These are phyloP conservation scores for Penicillium silybi DNA, from an alignment of 495 filamentous ascomycete species.

Conservation along the genomic window DNA sequence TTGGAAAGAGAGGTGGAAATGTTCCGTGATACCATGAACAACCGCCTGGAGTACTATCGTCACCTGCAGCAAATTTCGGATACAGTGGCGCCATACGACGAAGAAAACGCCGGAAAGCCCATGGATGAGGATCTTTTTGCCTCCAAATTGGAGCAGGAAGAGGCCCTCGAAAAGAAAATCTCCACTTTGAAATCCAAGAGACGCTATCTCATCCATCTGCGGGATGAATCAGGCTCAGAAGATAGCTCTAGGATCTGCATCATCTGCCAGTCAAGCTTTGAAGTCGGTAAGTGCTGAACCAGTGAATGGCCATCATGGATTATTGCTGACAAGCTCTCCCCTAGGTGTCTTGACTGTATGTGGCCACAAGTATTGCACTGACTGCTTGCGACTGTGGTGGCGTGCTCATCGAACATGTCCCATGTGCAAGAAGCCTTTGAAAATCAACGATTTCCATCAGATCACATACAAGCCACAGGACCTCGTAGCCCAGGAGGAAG, in stretches of 20 bases:
- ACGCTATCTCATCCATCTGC: conserved; percentile 64
- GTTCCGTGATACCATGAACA: conserved; percentile 75
- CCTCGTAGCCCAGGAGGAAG: conserved; percentile 66
- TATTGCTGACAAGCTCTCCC: conserved; percentile 1
- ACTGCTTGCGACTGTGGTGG: conserved; percentile 79
- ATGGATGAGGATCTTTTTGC: conserved; percentile 36
- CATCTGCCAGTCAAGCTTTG: conserved; percentile 73
- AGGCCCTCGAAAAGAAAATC: conserved; percentile 49
- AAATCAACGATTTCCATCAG: conserved; percentile 63
- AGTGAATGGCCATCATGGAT: background rate
- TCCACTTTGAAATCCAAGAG: conserved; percentile 61
- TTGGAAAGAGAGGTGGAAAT: conserved; percentile 71
- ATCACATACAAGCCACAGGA: conserved; percentile 79
- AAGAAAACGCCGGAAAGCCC: conserved; percentile 46
- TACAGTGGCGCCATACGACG: conserved; percentile 69
- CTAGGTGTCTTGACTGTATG: conserved; percentile 74
- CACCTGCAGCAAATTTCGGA: conserved; percentile 88
- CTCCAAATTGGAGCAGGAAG: conserved; percentile 43
- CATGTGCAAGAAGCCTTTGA: conserved; percentile 68
- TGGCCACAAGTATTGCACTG: conserved; percentile 86
- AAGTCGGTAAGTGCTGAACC: conserved; percentile 51
- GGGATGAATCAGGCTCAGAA: conserved; percentile 53
- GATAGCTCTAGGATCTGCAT: conserved; percentile 62
- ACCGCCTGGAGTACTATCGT: conserved; percentile 79
- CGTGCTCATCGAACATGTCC: conserved; percentile 62